phyloP scores from a whole-genome alignment of 768 basidiomycete genomes.

The Pleurotus tuber-regium region DNA sequence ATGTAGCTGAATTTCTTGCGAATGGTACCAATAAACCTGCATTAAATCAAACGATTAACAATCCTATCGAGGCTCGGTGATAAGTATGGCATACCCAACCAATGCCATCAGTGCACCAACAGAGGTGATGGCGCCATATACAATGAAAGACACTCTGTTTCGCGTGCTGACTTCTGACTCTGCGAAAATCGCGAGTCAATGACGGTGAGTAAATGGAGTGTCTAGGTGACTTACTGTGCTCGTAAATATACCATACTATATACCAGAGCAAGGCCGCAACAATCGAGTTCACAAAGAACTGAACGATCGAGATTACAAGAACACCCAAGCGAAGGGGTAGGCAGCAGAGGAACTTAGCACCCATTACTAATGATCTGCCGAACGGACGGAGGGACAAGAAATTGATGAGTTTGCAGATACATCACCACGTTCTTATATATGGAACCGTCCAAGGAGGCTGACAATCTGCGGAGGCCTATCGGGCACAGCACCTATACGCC shows the following conservation, averaged over 20 bases:
- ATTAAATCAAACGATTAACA: background rate
- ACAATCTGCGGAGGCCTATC: conserved; percentile 2
- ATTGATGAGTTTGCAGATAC: background rate
- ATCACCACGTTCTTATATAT: background rate
- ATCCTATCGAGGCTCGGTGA: conserved; percentile 4
- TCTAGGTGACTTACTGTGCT: conserved; percentile 17
- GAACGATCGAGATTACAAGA: conserved; percentile 36
- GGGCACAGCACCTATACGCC: conserved; percentile 1
- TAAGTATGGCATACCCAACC: conserved; percentile 26
- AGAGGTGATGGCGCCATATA: conserved; percentile 30
- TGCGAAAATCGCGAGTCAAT: conserved; percentile 14
- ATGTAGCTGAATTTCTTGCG: conserved; percentile 35
- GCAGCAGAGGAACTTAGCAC: conserved; percentile 40
- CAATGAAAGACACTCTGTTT: conserved; percentile 28
- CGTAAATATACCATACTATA: conserved; percentile 21
- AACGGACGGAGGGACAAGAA: background rate
- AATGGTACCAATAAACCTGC: conserved; percentile 38
- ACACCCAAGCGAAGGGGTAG: conserved; percentile 42
- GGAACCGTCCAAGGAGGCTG: background rate
- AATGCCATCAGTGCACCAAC: conserved; percentile 31
- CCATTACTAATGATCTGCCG: conserved; percentile 23
- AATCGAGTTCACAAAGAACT: conserved; percentile 32
- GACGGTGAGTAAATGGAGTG: background rate
- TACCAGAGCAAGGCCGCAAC: conserved; percentile 32
- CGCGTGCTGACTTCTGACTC: conserved; percentile 23